phyloP scores from a whole-genome alignment of 805 yeast species.

The Candida dajiaensis region DNA sequence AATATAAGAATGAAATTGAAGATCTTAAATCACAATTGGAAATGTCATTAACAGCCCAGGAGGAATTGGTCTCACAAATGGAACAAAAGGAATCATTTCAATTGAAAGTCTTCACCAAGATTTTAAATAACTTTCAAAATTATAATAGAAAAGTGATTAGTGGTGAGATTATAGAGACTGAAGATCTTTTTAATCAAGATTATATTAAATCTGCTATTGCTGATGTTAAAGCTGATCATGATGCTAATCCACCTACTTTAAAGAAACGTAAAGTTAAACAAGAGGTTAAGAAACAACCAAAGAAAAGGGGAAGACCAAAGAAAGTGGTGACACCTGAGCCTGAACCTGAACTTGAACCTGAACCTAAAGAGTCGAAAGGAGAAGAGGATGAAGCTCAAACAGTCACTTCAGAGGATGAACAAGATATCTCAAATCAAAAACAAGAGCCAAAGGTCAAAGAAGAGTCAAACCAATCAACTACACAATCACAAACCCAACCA shows the following conservation, averaged over 20 bases:
- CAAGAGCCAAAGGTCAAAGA: not conserved
- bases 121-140: conserved; percentile 19
- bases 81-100: conserved; percentile 9
- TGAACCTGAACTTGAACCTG: not conserved
- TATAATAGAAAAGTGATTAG: conserved; percentile 9
- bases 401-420: too few relatives aligned
- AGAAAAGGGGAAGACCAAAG: conserved; percentile 1
- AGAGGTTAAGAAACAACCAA: not conserved
- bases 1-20: conserved; percentile 1
- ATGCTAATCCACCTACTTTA: not conserved
- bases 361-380: too few relatives aligned
- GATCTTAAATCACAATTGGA: not conserved
- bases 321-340: not conserved
- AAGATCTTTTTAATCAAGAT: conserved; percentile 16
- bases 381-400: too few relatives aligned
- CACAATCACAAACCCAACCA: not conserved
- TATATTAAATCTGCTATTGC: conserved; percentile 5
- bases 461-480: too few relatives aligned
- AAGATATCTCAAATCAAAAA: not conserved
- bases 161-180: conserved; percentile 16
- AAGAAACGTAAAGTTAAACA: conserved; percentile 4
- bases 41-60: conserved; percentile 5
- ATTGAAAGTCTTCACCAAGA: conserved; percentile 14
- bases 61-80: conserved; percentile 6
- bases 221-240: conserved; percentile 1